Conservation (phyloP, 2,329 filamentous ascomycete species). For the Ploettnerulaceae sp. region DNA sequence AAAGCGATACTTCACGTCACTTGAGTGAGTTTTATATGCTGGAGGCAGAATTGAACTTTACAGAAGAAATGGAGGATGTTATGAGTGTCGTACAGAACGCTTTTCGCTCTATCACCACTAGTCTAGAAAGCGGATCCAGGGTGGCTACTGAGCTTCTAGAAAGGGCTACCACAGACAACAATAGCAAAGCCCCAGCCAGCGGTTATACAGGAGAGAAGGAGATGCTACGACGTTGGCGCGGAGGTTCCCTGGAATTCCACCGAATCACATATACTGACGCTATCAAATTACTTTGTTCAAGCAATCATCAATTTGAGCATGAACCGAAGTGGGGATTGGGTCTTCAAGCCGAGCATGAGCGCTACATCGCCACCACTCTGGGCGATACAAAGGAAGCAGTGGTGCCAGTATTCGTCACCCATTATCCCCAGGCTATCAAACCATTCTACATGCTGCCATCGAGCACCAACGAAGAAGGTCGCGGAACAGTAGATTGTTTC, state of each 20-base stretch:
- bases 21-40: slow-evolving; percentile 99
- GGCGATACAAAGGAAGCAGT: slow-evolving; percentile 30
- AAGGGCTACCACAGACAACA: background rate
- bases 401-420: slow-evolving; percentile 80
- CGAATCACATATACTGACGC: slow-evolving; percentile 80
- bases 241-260: slow-evolving; percentile 64
- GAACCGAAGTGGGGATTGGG: slow-evolving; percentile 66
- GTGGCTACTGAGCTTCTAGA: slow-evolving; percentile 48
- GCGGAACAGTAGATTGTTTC: slow-evolving; percentile 61
- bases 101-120: slow-evolving; percentile 52
- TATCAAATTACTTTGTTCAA: slow-evolving; percentile 60
- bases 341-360: slow-evolving; percentile 89
- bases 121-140: slow-evolving; percentile 34
- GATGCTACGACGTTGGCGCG: slow-evolving; percentile 67
- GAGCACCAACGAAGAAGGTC: slow-evolving; percentile 10
- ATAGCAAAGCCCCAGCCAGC: background rate
- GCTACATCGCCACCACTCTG: slow-evolving; percentile 68
- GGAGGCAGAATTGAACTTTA: slow-evolving; percentile 83
- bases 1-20: slow-evolving; percentile 88
- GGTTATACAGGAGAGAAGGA: slow-evolving; percentile 32
- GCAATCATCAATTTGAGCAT: slow-evolving; percentile 58
- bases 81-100: slow-evolving; percentile 79
- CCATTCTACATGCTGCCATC: slow-evolving; percentile 82
- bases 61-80: slow-evolving; percentile 61
- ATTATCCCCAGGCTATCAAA: slow-evolving; percentile 86